phyloP scores from a whole-genome alignment of 164 flowering plant species.

The Cinnamomum chago region DNA sequence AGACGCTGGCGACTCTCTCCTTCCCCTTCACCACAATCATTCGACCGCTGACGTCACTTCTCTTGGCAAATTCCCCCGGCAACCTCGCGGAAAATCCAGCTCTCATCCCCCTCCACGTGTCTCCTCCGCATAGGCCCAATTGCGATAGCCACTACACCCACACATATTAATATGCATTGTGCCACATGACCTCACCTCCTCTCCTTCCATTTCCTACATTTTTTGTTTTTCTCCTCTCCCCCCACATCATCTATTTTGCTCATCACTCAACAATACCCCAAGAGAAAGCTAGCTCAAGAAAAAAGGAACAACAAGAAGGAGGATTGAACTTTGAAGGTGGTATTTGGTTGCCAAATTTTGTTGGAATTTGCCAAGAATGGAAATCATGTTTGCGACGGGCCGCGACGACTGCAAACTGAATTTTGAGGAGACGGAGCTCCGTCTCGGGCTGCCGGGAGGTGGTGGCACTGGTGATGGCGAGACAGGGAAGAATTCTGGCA shows the following conservation, averaged over 20 bases:
- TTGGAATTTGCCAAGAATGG: slow-evolving; percentile 31
- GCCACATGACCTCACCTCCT: slow-evolving; percentile 14
- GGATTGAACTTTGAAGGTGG: neutral
- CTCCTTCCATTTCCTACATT: neutral
- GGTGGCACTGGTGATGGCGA: slow-evolving; percentile 12
- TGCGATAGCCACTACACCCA: slow-evolving; percentile 2
- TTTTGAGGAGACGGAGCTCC: slow-evolving; percentile 15
- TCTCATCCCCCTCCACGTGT: slow-evolving; percentile 28
- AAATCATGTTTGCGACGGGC: slow-evolving; percentile 15
- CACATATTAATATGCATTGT: slow-evolving; percentile 18
- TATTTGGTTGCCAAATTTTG: slow-evolving; percentile 4
- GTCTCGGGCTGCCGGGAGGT: slow-evolving; percentile 10
- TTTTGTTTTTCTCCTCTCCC: neutral
- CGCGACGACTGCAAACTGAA: slow-evolving; percentile 9
- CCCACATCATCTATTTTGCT: neutral
- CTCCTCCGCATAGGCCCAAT: slow-evolving; percentile 5
- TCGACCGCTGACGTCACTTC: slow-evolving; percentile 22
- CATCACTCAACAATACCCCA: neutral
- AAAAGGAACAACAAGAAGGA: slow-evolving; percentile 5
- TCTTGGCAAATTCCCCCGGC: slow-evolving; percentile 21
- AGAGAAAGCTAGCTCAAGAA: neutral
- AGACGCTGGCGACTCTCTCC: neutral
- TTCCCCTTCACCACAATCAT: slow-evolving; percentile 12
- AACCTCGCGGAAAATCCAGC: slow-evolving; percentile 18
- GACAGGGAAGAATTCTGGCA: slow-evolving; percentile 30